These are phyloP conservation scores for Mortierella claussenii DNA, from an alignment of 192 early-diverging fungal genomes.

Conservation along the genomic window DNA sequence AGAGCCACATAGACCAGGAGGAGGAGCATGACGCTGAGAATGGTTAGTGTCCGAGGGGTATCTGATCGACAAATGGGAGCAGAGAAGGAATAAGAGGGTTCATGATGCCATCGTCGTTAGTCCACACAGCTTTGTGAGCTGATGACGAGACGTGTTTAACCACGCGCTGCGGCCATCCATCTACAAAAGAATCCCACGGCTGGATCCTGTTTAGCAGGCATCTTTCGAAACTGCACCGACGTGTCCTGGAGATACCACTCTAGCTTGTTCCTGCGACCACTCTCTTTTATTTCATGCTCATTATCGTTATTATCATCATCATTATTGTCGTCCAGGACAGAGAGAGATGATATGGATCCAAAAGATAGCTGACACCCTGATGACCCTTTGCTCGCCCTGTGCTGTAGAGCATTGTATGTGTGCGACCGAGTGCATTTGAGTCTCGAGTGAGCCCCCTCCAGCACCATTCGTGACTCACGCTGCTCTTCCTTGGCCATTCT, in stretches of 20 bases:
- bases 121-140: too few relatives aligned
- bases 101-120: too few relatives aligned
- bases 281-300: constrained; percentile 1
- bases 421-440: constrained; percentile 3
- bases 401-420: too few relatives aligned
- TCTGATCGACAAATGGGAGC: too few relatives aligned
- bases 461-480: too few relatives aligned
- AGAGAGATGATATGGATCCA: neutral
- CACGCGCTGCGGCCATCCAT: too few relatives aligned
- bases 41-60: constrained; percentile 66
- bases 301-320: neutral
- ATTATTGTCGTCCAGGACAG: neutral
- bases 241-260: constrained; percentile 40
- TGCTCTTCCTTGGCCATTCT: too few relatives aligned
- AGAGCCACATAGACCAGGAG: constrained; percentile 65
- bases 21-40: constrained; percentile 54
- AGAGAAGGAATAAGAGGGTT: too few relatives aligned
- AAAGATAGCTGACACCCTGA: neutral
- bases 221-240: constrained; percentile 26
- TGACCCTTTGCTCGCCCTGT: neutral
- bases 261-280: neutral
- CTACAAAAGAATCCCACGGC: constrained; percentile 49
- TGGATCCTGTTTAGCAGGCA: constrained; percentile 34
- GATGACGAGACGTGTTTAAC: too few relatives aligned
- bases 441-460: too few relatives aligned